These are phyloP conservation scores for Leishmania amazonensis DNA, from an alignment of 208 protist genomes.

Conservation along the genomic window DNA sequence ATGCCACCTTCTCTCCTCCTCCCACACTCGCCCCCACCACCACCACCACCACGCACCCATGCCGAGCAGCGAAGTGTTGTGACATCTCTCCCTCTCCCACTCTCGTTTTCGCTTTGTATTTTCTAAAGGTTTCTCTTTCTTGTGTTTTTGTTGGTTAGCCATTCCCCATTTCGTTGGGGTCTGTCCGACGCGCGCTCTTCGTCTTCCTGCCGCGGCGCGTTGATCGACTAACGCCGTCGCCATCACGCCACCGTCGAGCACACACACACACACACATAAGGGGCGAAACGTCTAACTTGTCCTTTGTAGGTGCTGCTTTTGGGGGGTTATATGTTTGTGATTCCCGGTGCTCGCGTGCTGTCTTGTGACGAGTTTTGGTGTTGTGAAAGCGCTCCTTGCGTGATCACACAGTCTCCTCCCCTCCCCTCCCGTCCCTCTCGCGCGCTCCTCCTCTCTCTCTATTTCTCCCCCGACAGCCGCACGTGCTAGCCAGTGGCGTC, in stretches of 20 bases:
- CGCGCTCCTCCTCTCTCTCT: background rate
- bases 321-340: background rate
- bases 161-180: no score
- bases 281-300: background rate
- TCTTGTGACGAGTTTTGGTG: background rate
- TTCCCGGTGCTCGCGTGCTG: background rate
- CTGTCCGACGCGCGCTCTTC: background rate
- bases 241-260: background rate
- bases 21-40: background rate
- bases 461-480: background rate
- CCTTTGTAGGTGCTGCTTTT: no score
- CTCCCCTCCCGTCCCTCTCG: background rate
- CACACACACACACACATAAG: background rate
- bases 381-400: background rate
- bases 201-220: background rate
- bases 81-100: background rate
- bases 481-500: background rate
- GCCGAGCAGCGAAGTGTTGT: background rate
- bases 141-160: no score
- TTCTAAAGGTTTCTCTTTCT: background rate
- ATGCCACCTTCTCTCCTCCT: slow-evolving; percentile 12
- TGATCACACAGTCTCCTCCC: background rate
- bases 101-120: background rate
- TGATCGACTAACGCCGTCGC: background rate
- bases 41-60: background rate